Conservation (phyloP, 2,329 filamentous ascomycete genomes). For the Ophioceras dolichostomum region DNA sequence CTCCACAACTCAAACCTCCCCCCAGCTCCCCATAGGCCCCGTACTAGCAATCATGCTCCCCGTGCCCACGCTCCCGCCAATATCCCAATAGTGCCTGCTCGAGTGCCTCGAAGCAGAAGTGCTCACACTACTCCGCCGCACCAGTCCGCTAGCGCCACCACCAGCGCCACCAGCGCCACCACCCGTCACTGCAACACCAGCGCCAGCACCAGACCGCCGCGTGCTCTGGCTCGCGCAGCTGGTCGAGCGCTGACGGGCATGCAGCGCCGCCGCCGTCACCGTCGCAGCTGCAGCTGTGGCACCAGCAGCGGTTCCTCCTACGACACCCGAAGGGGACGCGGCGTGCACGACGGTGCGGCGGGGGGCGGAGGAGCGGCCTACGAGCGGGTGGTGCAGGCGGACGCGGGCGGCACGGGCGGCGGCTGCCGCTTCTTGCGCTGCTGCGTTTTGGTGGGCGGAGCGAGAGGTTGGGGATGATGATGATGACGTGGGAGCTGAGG, state of each 20-base stretch:
- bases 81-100: slow-evolving; percentile 83
- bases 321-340: slow-evolving; percentile 40
- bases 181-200: no score
- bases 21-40: slow-evolving; percentile 65
- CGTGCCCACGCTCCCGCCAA: slow-evolving; percentile 69
- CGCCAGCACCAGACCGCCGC: not conserved
- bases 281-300: not conserved
- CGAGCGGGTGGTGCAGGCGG: slow-evolving; percentile 77
- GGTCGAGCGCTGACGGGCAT: slow-evolving; percentile 53
- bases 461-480: slow-evolving; percentile 24
- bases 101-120: slow-evolving; percentile 62
- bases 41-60: slow-evolving; percentile 56
- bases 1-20: slow-evolving; percentile 46
- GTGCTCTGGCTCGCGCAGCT: slow-evolving; percentile 87
- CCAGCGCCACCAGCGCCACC: no score
- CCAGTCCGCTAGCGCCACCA: slow-evolving; percentile 63
- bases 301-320: slow-evolving; percentile 13
- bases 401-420: slow-evolving; percentile 74
- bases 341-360: slow-evolving; percentile 18
- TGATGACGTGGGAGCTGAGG: slow-evolving; percentile 10
- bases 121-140: slow-evolving; percentile 38
- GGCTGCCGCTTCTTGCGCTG: no score
- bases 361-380: slow-evolving; percentile 34
- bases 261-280: slow-evolving; percentile 23
- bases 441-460: slow-evolving; percentile 49